Conservation (phyloP, 208 protist species). For the Strigomonas culicis region DNA sequence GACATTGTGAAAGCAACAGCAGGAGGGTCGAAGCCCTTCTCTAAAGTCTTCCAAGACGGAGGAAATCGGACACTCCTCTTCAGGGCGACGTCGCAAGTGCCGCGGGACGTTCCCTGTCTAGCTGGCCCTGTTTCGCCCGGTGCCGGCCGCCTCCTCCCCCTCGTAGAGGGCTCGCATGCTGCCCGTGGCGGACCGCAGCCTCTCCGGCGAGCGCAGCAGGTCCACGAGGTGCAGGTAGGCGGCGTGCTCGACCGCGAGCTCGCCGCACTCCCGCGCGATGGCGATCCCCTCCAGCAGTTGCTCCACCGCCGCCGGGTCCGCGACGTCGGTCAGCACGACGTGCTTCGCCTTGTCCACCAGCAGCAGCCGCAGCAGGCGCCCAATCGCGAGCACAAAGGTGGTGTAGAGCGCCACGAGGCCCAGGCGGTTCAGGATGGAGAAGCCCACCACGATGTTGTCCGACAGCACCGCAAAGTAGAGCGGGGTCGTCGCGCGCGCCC, state of each 20-base stretch:
- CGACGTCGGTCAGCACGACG: conserved; percentile 49
- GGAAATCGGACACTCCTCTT: background rate
- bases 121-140: too few relatives aligned
- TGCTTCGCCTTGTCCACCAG: conserved; percentile 45
- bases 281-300: conserved; percentile 56
- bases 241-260: conserved; percentile 69
- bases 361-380: conserved; percentile 52
- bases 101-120: too few relatives aligned
- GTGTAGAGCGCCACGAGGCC: conserved; percentile 81
- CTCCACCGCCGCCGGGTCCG: conserved; percentile 43
- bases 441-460: conserved; percentile 39
- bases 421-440: conserved; percentile 56
- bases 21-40: background rate
- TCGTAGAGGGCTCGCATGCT: conserved; percentile 18
- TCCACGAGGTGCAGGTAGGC: conserved; percentile 77
- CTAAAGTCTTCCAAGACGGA: background rate
- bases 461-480: conserved; percentile 63
- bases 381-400: conserved; percentile 80
- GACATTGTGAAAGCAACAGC: background rate
- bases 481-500: conserved; percentile 4
- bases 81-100: background rate
- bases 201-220: conserved; percentile 63
- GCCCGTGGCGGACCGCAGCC: conserved; percentile 57
- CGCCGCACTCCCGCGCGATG: conserved; percentile 44
- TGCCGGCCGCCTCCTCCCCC: conserved; percentile 6